These are phyloP conservation scores for Lentinula boryana DNA, from an alignment of 768 basidiomycete genomes.

Conservation along the genomic window DNA sequence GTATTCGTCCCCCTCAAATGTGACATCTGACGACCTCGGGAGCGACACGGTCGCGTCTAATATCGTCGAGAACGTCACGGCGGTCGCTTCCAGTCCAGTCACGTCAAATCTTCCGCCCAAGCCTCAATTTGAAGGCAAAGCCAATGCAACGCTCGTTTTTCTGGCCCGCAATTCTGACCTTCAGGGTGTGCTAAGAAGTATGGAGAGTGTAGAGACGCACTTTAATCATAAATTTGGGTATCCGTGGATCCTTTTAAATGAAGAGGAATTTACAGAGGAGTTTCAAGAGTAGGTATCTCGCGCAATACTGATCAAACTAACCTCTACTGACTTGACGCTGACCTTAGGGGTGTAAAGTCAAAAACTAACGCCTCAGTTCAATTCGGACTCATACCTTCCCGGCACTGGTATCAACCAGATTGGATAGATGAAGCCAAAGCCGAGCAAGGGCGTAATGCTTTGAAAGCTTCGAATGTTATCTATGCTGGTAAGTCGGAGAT, in stretches of 20 bases:
- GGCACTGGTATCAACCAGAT: slow-evolving; percentile 64
- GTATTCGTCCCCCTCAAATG: neutral
- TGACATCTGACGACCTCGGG: neutral
- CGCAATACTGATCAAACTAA: neutral
- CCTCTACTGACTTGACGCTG: neutral
- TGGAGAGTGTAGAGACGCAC: slow-evolving; percentile 49
- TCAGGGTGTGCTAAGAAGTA: slow-evolving; percentile 35
- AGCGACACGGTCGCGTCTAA: neutral
- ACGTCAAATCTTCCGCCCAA: neutral
- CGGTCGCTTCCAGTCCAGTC: neutral
- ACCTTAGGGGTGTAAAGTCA: slow-evolving; percentile 22
- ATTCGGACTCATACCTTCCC: slow-evolving; percentile 50
- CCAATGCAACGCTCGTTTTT: slow-evolving; percentile 57
- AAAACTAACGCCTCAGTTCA: slow-evolving; percentile 18
- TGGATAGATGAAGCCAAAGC: slow-evolving; percentile 68
- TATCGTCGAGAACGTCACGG: neutral
- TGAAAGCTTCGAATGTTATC: slow-evolving; percentile 39
- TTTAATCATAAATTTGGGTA: slow-evolving; percentile 57
- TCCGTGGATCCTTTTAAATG: slow-evolving; percentile 62
- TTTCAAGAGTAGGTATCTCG: slow-evolving; percentile 36
- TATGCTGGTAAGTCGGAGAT: slow-evolving; percentile 24
- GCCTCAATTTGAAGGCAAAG: slow-evolving; percentile 16
- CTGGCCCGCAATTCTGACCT: slow-evolving; percentile 46
- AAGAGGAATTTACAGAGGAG: slow-evolving; percentile 47
- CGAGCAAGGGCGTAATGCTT: slow-evolving; percentile 39